These are phyloP conservation scores for Botrytis pseudocinerea DNA, from an alignment of 2,329 filamentous ascomycete genomes.

Conservation along the genomic window DNA sequence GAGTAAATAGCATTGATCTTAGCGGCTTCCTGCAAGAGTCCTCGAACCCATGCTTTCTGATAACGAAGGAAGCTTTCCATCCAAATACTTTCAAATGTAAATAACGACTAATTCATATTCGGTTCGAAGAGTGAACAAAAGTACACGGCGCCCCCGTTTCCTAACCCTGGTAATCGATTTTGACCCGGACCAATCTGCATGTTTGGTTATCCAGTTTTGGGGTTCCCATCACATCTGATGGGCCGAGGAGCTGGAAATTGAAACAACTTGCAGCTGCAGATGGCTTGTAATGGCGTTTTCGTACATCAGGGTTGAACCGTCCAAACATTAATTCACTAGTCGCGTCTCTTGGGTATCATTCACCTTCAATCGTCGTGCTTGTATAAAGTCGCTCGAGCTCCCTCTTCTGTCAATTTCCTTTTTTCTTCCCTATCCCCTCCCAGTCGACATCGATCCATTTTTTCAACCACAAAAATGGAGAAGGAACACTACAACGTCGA, in stretches of 20 bases:
- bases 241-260: conserved; percentile 24
- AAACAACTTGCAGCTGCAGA: conserved; percentile 17
- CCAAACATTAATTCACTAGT: conserved; percentile 17
- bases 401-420: neutral
- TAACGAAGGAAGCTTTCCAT: neutral
- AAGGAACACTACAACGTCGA: conserved; percentile 34
- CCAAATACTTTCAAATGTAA: neutral
- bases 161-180: neutral
- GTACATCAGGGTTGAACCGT: neutral
- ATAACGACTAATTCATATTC: conserved; percentile 7
- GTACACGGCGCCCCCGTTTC: conserved; percentile 3
- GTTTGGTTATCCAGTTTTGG: neutral
- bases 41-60: conserved; percentile 11
- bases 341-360: neutral
- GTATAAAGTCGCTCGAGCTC: conserved; percentile 16
- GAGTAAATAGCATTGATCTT: neutral
- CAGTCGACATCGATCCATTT: neutral
- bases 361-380: neutral
- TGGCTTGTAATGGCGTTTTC: conserved; percentile 15
- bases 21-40: neutral
- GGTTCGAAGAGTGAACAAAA: neutral
- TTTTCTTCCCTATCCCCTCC: neutral
- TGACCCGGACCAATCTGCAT: neutral
- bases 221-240: conserved; percentile 14
- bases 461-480: conserved; percentile 31